A percentile compares a stretch with the other conserved stretches of the same genome.
Conservation (phyloP, 192 early-diverging fungal species). For the Gigaspora rosea region DNA sequence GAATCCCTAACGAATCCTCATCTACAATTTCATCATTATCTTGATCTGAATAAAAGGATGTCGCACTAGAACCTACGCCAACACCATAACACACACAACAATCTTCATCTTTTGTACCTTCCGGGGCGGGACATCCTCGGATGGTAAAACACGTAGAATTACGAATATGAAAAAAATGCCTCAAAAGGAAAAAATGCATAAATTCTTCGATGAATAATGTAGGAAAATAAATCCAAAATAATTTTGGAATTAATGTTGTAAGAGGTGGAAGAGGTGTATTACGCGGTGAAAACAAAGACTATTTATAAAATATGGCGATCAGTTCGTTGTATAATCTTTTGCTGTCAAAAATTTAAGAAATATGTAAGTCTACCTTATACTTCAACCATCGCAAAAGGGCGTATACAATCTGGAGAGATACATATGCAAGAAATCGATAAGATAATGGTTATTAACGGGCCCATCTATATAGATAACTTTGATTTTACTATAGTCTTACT, state of each 20-base stretch:
- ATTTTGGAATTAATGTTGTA: conserved; percentile 1
- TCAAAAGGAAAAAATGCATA: conserved; percentile 15
- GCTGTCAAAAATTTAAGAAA: too few species aligned
- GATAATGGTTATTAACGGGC: not conserved
- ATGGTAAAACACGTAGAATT: conserved; percentile 16
- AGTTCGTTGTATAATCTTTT: too few species aligned
- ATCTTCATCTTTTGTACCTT: conserved; percentile 19
- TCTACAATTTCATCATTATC: not conserved
- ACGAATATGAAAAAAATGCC: conserved; percentile 22
- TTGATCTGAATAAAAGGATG: conserved; percentile 1
- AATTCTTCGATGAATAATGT: conserved; percentile 21
- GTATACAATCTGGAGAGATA: conserved; percentile 26
- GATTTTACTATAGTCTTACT: too few species aligned
- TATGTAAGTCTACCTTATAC: not conserved
- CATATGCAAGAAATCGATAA: not conserved
- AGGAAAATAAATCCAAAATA: conserved; percentile 15
- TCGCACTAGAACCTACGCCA: conserved; percentile 5
- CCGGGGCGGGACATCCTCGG: not conserved
- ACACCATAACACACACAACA: conserved; percentile 24
- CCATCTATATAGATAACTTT: too few species aligned
- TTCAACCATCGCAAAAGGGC: conserved; percentile 26
- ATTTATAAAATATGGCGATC: not conserved
- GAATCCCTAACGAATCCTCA: not conserved
- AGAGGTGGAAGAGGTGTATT: conserved; percentile 16
- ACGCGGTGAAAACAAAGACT: conserved; percentile 22